Evolutionary conservation across 148 eudicot species (phyloP), one percentile per base, ranked within the genome.

Genomic region (Rhododendron ferrugineum): DNA sequence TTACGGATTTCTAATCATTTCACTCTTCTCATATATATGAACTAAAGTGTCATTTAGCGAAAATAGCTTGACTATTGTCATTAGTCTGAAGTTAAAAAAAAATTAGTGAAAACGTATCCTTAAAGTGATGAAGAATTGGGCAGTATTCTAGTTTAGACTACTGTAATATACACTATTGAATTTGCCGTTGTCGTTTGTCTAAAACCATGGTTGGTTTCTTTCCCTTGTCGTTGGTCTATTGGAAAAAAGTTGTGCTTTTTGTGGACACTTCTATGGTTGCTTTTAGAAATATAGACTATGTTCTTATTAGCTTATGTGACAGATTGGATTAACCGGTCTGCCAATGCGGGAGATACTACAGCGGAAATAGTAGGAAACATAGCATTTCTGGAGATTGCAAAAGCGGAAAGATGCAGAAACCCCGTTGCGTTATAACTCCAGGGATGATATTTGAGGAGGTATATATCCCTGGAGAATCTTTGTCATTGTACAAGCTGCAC

Each of bases 301-400:
- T 80, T 47, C 86, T 87, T 66, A 68, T 78, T 78, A 77, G 42
- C 54, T 78, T 83, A 34, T 82, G 42, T 73, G 46, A 80, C 96
- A 96, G 99, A 96, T 79, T 96, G 99, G 99, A 97, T 96, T 62
- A 96, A 96, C 88, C 91, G 99, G 87, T 94, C 95, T 89, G 99
- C 99, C 15, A 85, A 96, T 89, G 99, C 96, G 60, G 99, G 99
- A 77, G 99, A 96, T 86, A 88, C 98, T 73, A 97, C 99, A n/a
- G 95, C 87, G 3, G 99, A 96, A 83, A 93, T 96, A 88, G 98
- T 97, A 26, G 99, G 93, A 86, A 95, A 85, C 90, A 94, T 98
- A 32, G 99, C 99, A 62, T 86, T 88, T 79, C 88, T 91, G 89
- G 5, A n/a, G n/a, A 81, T 92, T 82, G 50, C 91, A 85, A 50